Evolutionary conservation across 441 rosid species (phyloP), one percentile per base, ranked within the genome.

Genomic region (Populus hybrid): DNA sequence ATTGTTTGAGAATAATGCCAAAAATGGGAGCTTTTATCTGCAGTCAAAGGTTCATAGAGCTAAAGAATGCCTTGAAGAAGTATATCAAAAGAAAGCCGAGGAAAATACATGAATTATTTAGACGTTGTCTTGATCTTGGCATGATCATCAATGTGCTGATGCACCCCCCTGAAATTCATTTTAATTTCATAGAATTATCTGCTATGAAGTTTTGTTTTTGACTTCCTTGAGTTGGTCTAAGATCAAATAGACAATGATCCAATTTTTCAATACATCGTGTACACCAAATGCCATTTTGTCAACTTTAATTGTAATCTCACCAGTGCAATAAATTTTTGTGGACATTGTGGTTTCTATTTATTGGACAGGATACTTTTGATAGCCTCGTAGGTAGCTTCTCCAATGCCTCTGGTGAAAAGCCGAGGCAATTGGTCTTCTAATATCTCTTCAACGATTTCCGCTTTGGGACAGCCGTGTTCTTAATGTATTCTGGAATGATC

Each of bases 1-100:
- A 11, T 80, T 92, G 67, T 93, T 92, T 76, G 95, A 89, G 89
- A 85, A 76, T 65, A 92, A 93, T 72, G 93, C 92, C 3, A 88
- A 89, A 85, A 91, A 83, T 9, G 97, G 98, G n/a, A 93, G 95
- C 89, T 92, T 93, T 79, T 93, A 93, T 86, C 89, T 93, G 72
- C 97, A 92, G 64, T 93, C 95, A 11, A 93, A 93, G 87, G 92
- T 92, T 83, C 95, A 78, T 77, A 86, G 92, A 77, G 97, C 98
- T 7, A 93, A 93, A 82, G 97, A 92, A 85, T 90, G 95, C 84
- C 82, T 93, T 61, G 97, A 92, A 78, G 81, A 71, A 64, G 64
- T 14, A n/a, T 71, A 61, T 63, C 26, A 38, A 61, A 76, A 68
- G 78, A 59, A 68, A 69, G 9, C 21, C 16, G 71, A 64, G 70